Evolutionary conservation across 1,284 basidiomycete genomes (phyloP).

Genomic region (Cryptococcus sp.): DNA sequence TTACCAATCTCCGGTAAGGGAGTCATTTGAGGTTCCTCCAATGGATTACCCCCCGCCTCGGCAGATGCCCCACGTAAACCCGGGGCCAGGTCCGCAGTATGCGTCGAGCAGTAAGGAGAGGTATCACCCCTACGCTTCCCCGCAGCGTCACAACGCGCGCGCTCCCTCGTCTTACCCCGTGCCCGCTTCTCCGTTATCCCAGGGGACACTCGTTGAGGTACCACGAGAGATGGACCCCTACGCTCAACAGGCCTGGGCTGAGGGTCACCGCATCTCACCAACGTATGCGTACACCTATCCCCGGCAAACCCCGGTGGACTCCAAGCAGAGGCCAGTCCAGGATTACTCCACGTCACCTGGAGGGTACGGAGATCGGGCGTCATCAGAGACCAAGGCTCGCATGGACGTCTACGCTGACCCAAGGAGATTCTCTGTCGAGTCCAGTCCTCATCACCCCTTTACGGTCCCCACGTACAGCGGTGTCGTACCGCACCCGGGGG

Average conservation of each 20-base stretch:
- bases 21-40: background rate
- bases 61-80: background rate
- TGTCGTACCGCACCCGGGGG: background rate
- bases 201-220: background rate
- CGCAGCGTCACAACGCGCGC: constrained; percentile 1
- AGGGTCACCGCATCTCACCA: constrained; percentile 8
- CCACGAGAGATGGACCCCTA: background rate
- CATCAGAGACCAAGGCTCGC: constrained; percentile 7
- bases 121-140: constrained; percentile 13
- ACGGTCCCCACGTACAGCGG: constrained; percentile 3
- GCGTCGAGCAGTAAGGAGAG: background rate
- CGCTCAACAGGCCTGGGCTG: background rate
- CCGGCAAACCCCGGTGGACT: background rate
- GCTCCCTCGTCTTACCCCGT: constrained; percentile 7
- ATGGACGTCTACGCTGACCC: constrained; percentile 8
- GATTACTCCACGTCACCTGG: background rate
- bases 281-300: constrained; percentile 9
- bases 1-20: background rate
- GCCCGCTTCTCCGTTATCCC: background rate
- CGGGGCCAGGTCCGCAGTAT: background rate
- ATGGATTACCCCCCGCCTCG: background rate
- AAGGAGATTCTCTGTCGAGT: constrained; percentile 2
- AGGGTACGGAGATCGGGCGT: constrained; percentile 3
- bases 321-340: background rate
- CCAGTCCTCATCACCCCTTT: constrained; percentile 6